Evolutionary conservation across 371 early-diverging fungal genomes (phyloP).

Genomic region (Mucor mucedo): DNA sequence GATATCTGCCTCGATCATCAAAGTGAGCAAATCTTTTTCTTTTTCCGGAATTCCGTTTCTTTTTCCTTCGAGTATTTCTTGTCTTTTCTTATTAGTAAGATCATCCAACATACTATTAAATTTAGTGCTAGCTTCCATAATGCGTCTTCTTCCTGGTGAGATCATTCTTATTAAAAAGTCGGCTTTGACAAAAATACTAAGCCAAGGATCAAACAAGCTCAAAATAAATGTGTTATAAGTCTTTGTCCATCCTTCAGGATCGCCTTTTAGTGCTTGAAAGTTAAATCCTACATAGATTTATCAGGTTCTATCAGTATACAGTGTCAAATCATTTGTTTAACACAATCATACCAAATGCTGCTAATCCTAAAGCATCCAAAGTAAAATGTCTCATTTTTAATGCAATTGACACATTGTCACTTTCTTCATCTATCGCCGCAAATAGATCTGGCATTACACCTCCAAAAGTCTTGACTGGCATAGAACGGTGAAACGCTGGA

Average conservation of each 20-base stretch:
- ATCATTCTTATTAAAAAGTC: slow-evolving; percentile 17
- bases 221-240: slow-evolving; percentile 27
- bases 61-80: slow-evolving; percentile 11
- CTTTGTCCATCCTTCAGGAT: slow-evolving; percentile 34
- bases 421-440: slow-evolving; percentile 25
- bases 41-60: slow-evolving; percentile 31
- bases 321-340: neutral
- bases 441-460: slow-evolving; percentile 24
- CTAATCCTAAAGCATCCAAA: slow-evolving; percentile 40
- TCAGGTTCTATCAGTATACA: neutral
- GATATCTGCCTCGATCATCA: slow-evolving; percentile 44
- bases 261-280: slow-evolving; percentile 32
- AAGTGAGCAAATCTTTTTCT: slow-evolving; percentile 47
- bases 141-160: slow-evolving; percentile 12
- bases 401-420: slow-evolving; percentile 12
- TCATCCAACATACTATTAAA: slow-evolving; percentile 22
- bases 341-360: slow-evolving; percentile 38
- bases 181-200: slow-evolving; percentile 10
- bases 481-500: slow-evolving; percentile 43
- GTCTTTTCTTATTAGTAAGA: slow-evolving; percentile 10
- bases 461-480: slow-evolving; percentile 40
- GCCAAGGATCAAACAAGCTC: slow-evolving; percentile 22
- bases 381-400: slow-evolving; percentile 32
- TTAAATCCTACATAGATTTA: slow-evolving; percentile 44
- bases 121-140: neutral